Base-by-base conservation (phyloP, 768 basidiomycete species). In the Polyporus arcularius region DNA sequence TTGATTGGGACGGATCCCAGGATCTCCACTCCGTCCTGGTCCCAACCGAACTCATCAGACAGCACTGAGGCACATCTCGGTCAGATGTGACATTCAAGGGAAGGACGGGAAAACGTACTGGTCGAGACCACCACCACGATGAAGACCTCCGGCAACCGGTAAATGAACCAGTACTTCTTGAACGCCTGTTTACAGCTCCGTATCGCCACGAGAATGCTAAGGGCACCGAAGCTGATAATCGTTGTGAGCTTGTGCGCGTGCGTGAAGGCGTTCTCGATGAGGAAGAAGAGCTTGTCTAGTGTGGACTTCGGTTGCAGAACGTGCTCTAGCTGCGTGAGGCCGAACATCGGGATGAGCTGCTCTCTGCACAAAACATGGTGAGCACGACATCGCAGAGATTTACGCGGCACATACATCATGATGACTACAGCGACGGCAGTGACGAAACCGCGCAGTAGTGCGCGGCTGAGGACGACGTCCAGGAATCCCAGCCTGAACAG, bases 341-440 rank as follows among this genome's bases (percentile, higher is more conserved):
- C 95, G 49, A 97, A 82, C 90, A 98, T 95, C 0, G 95, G 93
- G 30, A 94, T 86, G 16, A 95, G 76, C 70, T 95, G 91, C 73
- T 91, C 89, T 45, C 90, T 92, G n/a, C 30, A 12, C 11, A 53
- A 6, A 18, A 62, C 55, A 35, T 6, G 16, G n/a, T 26, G 21
- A 35, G 18, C 28, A 54, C 45, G 26, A 35, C 35, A 35, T 35
- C 7, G 35, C 38, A 28, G 12, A 14, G 9, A 10, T 35, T 39
- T 8, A 32, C 5, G 50, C 32, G 32, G 28, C 3, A 77, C 88
- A 50, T 65, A 91, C 90, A 94, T 86, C 71, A 89, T 79, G 67
- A 98, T 96, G 45, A 98, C 88, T 7, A 90, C 81, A 1, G 89
- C 92, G 30, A 95, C 82, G 15, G 94, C 93, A 1, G 88, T 86